Percentiles rank a stretch among this genome's conserved stretches.
phyloP scores from a whole-genome alignment of 2,329 filamentous ascomycete genomes.

The Aspergillus floridensis region DNA sequence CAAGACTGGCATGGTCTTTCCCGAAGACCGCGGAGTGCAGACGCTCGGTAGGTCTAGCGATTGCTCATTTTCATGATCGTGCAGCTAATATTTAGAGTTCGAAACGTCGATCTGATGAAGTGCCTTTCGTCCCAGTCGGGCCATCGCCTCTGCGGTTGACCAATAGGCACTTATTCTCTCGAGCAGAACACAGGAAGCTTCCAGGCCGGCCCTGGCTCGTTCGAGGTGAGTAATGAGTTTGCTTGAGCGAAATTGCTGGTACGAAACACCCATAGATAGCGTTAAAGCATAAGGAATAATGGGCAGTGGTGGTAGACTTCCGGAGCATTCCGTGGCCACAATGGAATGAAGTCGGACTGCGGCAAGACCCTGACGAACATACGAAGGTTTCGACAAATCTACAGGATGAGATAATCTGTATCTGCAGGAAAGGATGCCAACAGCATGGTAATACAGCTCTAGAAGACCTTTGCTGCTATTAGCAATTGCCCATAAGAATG shows the following conservation, averaged over 20 bases:
- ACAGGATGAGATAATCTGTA: conserved; percentile 36
- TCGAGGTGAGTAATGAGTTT: conserved; percentile 43
- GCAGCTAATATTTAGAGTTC: conserved; percentile 3
- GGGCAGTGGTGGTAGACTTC: conserved; percentile 51
- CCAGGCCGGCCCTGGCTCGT: conserved; percentile 36
- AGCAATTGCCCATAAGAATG: neutral
- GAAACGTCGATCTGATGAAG: conserved; percentile 30
- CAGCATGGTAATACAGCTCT: conserved; percentile 57
- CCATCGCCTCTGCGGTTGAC: conserved; percentile 45
- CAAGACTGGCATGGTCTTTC: neutral
- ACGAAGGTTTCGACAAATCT: conserved; percentile 50
- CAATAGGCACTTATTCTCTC: conserved; percentile 36
- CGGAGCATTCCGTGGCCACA: conserved; percentile 46
- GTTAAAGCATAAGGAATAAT: conserved; percentile 57
- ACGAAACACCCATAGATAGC: conserved; percentile 56
- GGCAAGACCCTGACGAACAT: conserved; percentile 54
- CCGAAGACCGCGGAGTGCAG: neutral
- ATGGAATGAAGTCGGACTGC: conserved; percentile 56
- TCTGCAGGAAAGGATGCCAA: conserved; percentile 57
- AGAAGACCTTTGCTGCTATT: conserved; percentile 41
- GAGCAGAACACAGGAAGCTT: conserved; percentile 35
- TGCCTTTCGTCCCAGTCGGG: conserved; percentile 39
- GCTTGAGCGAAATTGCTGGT: conserved; percentile 55
- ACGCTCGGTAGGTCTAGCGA: neutral
- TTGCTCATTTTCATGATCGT: conserved; percentile 17